phyloP scores from a whole-genome alignment of 768 basidiomycete species.

The Boletus eberwhitei region DNA sequence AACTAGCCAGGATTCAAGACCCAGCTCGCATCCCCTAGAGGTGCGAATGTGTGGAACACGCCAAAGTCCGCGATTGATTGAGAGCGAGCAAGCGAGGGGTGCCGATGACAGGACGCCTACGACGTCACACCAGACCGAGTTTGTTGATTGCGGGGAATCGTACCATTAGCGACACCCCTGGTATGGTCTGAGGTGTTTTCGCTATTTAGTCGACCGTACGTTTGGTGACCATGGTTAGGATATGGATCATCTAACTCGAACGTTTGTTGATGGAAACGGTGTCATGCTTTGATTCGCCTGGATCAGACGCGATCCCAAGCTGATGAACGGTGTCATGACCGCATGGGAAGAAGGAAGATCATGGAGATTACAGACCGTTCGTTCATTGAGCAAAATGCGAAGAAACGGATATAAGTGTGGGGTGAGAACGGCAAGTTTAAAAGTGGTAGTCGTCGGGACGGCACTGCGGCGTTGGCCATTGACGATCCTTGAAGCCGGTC shows the following conservation, averaged over 20 bases:
- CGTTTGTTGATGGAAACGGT: not conserved
- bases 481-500: conserved; percentile 5
- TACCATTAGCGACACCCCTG: no score
- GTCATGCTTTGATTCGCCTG: no score
- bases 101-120: not conserved
- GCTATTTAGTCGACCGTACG: not conserved
- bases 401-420: not conserved
- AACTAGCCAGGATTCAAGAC: not conserved
- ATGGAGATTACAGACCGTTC: not conserved
- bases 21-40: not conserved
- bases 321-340: not conserved
- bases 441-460: not conserved
- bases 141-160: not conserved
- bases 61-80: no score
- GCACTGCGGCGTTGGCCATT: not conserved
- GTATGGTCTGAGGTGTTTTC: not conserved
- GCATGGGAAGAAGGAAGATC: not conserved
- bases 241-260: not conserved
- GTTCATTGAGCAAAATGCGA: not conserved
- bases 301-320: not conserved
- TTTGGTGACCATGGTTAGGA: not conserved
- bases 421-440: not conserved
- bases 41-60: not conserved
- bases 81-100: no score
- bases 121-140: not conserved